Percentiles rank a stretch among this genome's conserved stretches.
phyloP scores from a whole-genome alignment of 805 yeast species.

The Wickerhamomyces bisporus region DNA sequence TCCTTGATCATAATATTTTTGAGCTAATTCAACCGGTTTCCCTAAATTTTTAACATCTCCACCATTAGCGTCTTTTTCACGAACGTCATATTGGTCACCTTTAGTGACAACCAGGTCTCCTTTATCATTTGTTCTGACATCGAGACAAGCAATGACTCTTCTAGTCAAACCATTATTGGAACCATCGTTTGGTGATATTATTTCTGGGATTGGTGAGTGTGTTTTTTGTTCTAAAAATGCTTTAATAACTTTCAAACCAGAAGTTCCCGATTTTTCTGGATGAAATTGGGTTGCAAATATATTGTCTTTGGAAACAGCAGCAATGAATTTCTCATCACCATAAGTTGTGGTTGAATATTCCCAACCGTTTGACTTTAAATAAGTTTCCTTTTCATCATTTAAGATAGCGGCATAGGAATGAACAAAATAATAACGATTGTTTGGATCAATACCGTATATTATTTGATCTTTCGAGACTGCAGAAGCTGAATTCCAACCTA shows the following conservation, averaged over 20 bases:
- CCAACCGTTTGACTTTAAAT: constrained; percentile 50
- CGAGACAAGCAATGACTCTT: constrained; percentile 93
- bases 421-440: constrained; percentile 83
- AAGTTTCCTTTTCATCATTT: constrained; percentile 29
- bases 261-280: constrained; percentile 95
- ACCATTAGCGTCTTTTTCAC: constrained; percentile 59
- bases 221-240: constrained; percentile 52
- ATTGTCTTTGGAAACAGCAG: constrained; percentile 73
- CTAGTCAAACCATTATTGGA: constrained; percentile 68
- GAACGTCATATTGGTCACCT: constrained; percentile 97
- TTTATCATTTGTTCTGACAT: constrained; percentile 89
- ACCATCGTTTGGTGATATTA: constrained; percentile 27
- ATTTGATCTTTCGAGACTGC: constrained; percentile 21
- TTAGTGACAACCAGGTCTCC: constrained; percentile 98
- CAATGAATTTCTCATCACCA: constrained; percentile 75
- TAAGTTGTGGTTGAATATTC: constrained; percentile 66
- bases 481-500: constrained; percentile 81
- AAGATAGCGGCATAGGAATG: constrained; percentile 86
- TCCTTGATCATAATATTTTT: constrained; percentile 85
- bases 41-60: constrained; percentile 85
- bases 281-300: constrained; percentile 96
- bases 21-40: constrained; percentile 92
- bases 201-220: constrained; percentile 14
- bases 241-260: constrained; percentile 75
- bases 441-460: constrained; percentile 61